These are phyloP conservation scores for Oemleria cerasiformis DNA, from an alignment of 306 rosid genomes.

Conservation along the genomic window DNA sequence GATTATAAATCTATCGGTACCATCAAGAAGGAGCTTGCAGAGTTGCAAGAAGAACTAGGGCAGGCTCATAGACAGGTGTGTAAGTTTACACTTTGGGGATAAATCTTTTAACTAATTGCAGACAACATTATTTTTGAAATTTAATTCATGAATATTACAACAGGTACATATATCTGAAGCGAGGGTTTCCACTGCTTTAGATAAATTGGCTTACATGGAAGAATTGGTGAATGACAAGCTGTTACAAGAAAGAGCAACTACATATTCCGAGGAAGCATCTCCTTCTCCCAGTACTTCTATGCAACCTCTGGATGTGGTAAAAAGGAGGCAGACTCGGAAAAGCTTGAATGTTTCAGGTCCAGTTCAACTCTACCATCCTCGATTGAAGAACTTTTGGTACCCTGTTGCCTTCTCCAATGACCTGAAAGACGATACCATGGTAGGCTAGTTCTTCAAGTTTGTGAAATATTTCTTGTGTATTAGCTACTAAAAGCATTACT, in stretches of 20 bases:
- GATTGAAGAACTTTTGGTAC: slow-evolving; percentile 94
- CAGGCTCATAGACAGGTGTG: slow-evolving; percentile 86
- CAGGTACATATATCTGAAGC: slow-evolving; percentile 98
- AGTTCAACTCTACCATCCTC: slow-evolving; percentile 78
- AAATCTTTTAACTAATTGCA: too few species aligned
- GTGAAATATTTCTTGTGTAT: background rate
- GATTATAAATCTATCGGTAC: slow-evolving; percentile 85
- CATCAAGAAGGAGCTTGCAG: slow-evolving; percentile 91
- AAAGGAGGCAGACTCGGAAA: slow-evolving; percentile 43
- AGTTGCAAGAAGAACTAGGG: slow-evolving; percentile 74
- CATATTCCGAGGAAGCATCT: slow-evolving; percentile 47
- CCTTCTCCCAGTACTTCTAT: slow-evolving; percentile 53
- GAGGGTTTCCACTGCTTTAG: slow-evolving; percentile 86
- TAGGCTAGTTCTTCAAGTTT: slow-evolving; percentile 28
- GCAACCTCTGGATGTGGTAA: slow-evolving; percentile 32
- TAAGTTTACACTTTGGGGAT: background rate
- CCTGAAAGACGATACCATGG: slow-evolving; percentile 88
- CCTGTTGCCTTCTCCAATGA: slow-evolving; percentile 81
- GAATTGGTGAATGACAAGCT: slow-evolving; percentile 83
- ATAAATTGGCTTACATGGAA: slow-evolving; percentile 98
- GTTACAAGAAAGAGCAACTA: slow-evolving; percentile 50
- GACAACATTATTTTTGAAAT: background rate
- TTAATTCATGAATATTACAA: slow-evolving; percentile 29
- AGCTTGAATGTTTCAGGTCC: slow-evolving; percentile 88
- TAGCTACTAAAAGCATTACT: background rate